These are phyloP conservation scores for Penicillium sp. DNA, from an alignment of 2,329 filamentous ascomycete species.

Conservation along the genomic window DNA sequence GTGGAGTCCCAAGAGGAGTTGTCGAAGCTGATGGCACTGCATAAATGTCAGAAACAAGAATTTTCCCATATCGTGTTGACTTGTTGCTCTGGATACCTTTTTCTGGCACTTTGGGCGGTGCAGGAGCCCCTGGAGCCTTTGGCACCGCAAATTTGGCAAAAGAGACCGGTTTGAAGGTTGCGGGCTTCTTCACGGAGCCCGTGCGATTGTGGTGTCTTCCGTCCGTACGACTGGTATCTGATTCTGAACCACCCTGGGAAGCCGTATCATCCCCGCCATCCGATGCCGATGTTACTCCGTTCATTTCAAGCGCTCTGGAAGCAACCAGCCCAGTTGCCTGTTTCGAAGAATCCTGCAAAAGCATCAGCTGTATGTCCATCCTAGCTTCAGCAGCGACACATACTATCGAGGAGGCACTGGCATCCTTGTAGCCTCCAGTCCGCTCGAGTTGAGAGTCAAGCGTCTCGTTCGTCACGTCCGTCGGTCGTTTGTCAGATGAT, in stretches of 20 bases:
- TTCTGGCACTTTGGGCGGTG: constrained; percentile 48
- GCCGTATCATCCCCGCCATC: constrained; percentile 38
- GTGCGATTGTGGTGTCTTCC: constrained; percentile 44
- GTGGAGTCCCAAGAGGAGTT: constrained; percentile 35
- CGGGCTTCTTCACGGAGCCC: constrained; percentile 54
- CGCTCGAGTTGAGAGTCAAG: constrained; percentile 16
- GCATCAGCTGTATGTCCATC: constrained; percentile 18
- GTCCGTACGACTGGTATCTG: constrained; percentile 55
- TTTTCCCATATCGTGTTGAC: constrained; percentile 1
- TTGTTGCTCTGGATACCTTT: constrained; percentile 46
- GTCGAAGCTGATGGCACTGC: constrained; percentile 35
- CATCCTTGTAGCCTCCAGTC: constrained; percentile 23
- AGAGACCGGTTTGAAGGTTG: constrained; percentile 59
- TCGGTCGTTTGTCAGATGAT: constrained; percentile 21
- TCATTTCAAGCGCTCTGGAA: constrained; percentile 36
- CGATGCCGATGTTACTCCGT: constrained; percentile 34
- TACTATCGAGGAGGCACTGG: constrained; percentile 27
- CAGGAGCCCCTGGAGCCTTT: constrained; percentile 53
- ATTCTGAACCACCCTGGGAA: constrained; percentile 53
- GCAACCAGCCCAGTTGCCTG: constrained; percentile 31
- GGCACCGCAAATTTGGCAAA: constrained; percentile 62
- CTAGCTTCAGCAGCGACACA: constrained; percentile 16
- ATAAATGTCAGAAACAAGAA: not conserved
- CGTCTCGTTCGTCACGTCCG: constrained; percentile 20
- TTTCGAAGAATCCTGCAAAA: constrained; percentile 26